Base-by-base conservation (phyloP, 2,329 filamentous ascomycete species). In the Cladosporium velox region DNA sequence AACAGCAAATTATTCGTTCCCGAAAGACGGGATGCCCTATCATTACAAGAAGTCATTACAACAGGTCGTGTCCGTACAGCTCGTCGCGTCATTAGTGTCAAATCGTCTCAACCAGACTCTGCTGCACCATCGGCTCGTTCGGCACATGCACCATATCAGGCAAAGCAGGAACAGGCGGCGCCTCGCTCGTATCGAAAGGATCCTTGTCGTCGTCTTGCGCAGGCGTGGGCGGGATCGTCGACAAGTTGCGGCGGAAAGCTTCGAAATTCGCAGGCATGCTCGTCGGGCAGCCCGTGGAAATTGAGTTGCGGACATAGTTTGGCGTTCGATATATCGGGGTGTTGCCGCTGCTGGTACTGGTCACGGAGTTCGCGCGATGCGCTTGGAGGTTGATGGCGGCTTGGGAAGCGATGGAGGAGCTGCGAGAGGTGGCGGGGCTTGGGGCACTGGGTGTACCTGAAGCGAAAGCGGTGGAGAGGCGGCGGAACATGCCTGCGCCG, bases 181-280 rank as follows among this genome's bases (percentile, higher is more conserved):
- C 65, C 54, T 54, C 58, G 14, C 66, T 70, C 10, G 59, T 73
- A 35, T 79, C 78, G 66, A 81, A 81, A 0, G 79, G 79, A 67
- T 78, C 77, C 26, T 74, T 68, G 8, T 70, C 67, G 12, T 76
- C 74, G 10, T 75, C 74, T 4, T 73, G 68, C 10, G 72, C 76
- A n/a, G 79, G 79, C 6, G 78, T 82, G 3, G 77, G 78, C n/a
- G 79, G 79, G 34, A 81, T 80, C 0, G 77, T 76, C 11, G 73
- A 73, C 57, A 81, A 67, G 38, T 75, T 70, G 2, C 77, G 78
- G 10, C 70, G 72, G 34, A 59, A 59, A n/a, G 35, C 35, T 21
- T 64, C 61, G 26, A 64, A 55, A 15, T 57, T 64, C 57, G 73
- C 74, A 2, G 79, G 74, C 73, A 81, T 76, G 51, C 73, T 76